These are phyloP conservation scores for Dacryopinax spathularia DNA, from an alignment of 768 basidiomycete species.

Conservation along the genomic window DNA sequence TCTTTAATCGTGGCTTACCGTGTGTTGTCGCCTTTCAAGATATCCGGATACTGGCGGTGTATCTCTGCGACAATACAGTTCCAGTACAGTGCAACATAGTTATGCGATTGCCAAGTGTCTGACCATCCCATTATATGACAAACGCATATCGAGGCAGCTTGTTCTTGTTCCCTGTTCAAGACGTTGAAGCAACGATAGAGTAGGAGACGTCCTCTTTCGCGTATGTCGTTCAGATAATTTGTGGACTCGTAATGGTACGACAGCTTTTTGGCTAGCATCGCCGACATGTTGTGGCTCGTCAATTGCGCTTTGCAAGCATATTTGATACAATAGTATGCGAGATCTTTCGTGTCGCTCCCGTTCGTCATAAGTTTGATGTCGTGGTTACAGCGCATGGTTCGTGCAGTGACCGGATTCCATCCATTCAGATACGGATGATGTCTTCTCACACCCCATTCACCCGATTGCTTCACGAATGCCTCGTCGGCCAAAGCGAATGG, in stretches of 20 bases:
- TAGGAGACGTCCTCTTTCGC: constrained; percentile 19
- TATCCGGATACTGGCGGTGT: not conserved
- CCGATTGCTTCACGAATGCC: constrained; percentile 10
- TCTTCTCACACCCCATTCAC: constrained; percentile 14
- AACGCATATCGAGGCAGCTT: constrained; percentile 27
- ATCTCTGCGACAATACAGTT: not conserved
- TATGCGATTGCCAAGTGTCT: constrained; percentile 26
- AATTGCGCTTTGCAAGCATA: constrained; percentile 29
- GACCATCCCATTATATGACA: constrained; percentile 35
- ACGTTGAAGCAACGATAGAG: constrained; percentile 24
- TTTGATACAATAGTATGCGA: constrained; percentile 25
- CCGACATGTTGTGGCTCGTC: constrained; percentile 25
- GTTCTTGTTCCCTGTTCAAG: constrained; percentile 28
- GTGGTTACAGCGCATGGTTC: constrained; percentile 27
- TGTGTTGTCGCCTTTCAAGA: not conserved
- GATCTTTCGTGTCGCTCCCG: constrained; percentile 23
- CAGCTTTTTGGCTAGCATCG: constrained; percentile 23
- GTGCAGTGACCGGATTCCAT: constrained; percentile 19
- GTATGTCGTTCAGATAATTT: constrained; percentile 14
- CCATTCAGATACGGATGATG: constrained; percentile 15
- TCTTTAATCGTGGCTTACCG: not conserved
- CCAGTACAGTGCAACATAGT: constrained; percentile 27
- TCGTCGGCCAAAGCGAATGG: constrained; percentile 12
- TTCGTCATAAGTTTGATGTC: constrained; percentile 31
- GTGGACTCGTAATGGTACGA: constrained; percentile 19